Evolutionary conservation across 202 grass and related monocot genomes (phyloP).

Genomic region (Setaria viridis): DNA sequence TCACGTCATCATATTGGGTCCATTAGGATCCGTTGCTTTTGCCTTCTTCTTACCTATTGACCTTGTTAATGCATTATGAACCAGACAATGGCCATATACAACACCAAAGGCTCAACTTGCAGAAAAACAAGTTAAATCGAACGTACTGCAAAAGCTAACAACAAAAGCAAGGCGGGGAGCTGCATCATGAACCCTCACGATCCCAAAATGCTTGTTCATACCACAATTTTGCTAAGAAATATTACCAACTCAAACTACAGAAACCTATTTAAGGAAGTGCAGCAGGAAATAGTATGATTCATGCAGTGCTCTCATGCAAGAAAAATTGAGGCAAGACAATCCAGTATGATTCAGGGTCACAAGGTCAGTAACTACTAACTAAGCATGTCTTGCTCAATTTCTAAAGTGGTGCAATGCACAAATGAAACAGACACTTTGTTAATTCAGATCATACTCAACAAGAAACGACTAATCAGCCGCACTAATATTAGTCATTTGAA

Average conservation of each 20-base stretch:
- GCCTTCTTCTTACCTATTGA: too few species aligned
- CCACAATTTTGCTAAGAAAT: not conserved
- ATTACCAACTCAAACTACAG: not conserved
- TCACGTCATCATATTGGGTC: too few species aligned
- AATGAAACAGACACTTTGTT: not conserved
- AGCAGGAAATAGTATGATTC: not conserved
- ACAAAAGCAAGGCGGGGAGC: not conserved
- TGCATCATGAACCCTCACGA: not conserved
- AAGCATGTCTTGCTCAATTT: not conserved
- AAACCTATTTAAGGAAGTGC: not conserved
- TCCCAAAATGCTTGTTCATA: not conserved
- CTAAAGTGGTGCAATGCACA: not conserved
- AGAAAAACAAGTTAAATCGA: not conserved
- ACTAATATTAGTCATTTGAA: not conserved
- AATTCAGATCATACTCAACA: not conserved
- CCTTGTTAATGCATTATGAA: not conserved
- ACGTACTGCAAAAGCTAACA: not conserved
- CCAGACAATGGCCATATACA: not conserved
- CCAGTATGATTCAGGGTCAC: not conserved
- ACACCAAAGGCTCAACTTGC: not conserved
- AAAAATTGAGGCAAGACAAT: not conserved
- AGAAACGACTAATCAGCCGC: not conserved
- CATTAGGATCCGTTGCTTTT: too few species aligned
- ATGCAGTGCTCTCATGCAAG: not conserved
- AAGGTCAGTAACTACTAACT: not conserved